phyloP scores from a whole-genome alignment of 345 rosid species.

The Viola odorata region DNA sequence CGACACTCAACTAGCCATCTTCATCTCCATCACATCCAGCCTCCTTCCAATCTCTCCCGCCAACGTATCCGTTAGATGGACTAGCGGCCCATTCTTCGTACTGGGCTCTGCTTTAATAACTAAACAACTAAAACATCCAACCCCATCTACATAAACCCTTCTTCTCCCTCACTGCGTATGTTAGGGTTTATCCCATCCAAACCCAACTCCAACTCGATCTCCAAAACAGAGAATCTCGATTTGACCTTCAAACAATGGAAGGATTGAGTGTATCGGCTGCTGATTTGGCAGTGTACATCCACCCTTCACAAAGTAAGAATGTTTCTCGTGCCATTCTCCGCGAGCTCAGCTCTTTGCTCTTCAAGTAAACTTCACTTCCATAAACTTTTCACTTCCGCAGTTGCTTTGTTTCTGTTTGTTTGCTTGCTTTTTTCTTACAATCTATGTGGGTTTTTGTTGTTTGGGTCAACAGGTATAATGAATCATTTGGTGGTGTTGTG shows the following conservation, averaged over 20 bases:
- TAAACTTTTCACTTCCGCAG: neutral
- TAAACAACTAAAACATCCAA: neutral
- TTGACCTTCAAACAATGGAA: constrained; percentile 37
- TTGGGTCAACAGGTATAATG: constrained; percentile 48
- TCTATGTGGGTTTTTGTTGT: neutral
- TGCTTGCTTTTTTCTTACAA: too few species aligned
- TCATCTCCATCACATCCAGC: too few species aligned
- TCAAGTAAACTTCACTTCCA: constrained; percentile 44
- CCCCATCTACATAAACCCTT: neutral
- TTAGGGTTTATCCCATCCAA: neutral
- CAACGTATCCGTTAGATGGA: too few species aligned
- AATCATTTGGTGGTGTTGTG: constrained; percentile 60
- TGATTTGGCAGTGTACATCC: constrained; percentile 50
- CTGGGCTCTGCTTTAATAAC: too few species aligned
- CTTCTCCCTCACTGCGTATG: neutral
- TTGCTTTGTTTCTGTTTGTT: neutral
- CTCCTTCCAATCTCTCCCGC: too few species aligned
- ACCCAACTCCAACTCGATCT: neutral
- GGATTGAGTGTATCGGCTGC: constrained; percentile 62
- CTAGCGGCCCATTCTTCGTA: too few species aligned
- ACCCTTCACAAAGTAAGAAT: constrained; percentile 55
- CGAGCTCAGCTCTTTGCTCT: constrained; percentile 70
- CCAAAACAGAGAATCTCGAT: neutral
- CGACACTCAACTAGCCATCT: too few species aligned
- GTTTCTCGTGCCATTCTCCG: constrained; percentile 58